A percentile compares a stretch with the other conserved stretches of the same genome.
These are phyloP conservation scores for Aurifilum marmelostoma DNA, from an alignment of 2,329 filamentous ascomycete genomes.

Conservation along the genomic window DNA sequence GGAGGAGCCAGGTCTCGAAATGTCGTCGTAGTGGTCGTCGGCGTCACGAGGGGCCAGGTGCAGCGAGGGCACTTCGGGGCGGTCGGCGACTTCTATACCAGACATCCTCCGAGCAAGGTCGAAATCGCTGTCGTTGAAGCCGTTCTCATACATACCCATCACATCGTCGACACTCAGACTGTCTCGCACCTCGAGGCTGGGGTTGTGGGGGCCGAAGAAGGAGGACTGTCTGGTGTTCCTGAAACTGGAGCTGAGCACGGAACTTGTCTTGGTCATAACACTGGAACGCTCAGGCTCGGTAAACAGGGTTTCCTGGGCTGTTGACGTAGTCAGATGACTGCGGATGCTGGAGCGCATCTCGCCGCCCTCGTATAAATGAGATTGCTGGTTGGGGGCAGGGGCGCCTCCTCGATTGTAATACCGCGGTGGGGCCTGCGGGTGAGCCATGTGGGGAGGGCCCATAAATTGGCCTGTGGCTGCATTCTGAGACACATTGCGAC, in stretches of 20 bases:
- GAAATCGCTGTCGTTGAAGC: constrained; percentile 57
- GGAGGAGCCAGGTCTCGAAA: constrained; percentile 43
- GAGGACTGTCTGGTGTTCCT: constrained; percentile 28
- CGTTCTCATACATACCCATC: constrained; percentile 70
- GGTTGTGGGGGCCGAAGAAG: constrained; percentile 28
- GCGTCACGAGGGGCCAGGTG: constrained; percentile 20
- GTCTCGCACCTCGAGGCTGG: constrained; percentile 40
- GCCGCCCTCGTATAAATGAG: constrained; percentile 55
- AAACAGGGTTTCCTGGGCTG: constrained; percentile 57
- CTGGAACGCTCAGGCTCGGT: constrained; percentile 76
- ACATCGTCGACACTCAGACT: constrained; percentile 68
- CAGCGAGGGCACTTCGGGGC: constrained; percentile 15
- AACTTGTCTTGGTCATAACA: constrained; percentile 77
- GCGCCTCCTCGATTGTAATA: constrained; percentile 25
- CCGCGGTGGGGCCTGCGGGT: constrained; percentile 25
- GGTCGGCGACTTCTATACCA: constrained; percentile 25
- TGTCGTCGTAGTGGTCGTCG: constrained; percentile 27
- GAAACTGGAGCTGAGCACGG: constrained; percentile 52
- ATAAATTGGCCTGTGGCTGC: constrained; percentile 27
- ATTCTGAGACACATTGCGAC: constrained; percentile 29
- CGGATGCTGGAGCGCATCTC: constrained; percentile 60
- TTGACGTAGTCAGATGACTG: constrained; percentile 58
- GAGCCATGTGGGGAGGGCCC: constrained; percentile 29
- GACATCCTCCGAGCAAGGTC: constrained; percentile 43
- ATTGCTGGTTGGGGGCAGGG: constrained; percentile 31